phyloP scores from a whole-genome alignment of 176 grass and related monocot species.

The Leersia perrieri region DNA sequence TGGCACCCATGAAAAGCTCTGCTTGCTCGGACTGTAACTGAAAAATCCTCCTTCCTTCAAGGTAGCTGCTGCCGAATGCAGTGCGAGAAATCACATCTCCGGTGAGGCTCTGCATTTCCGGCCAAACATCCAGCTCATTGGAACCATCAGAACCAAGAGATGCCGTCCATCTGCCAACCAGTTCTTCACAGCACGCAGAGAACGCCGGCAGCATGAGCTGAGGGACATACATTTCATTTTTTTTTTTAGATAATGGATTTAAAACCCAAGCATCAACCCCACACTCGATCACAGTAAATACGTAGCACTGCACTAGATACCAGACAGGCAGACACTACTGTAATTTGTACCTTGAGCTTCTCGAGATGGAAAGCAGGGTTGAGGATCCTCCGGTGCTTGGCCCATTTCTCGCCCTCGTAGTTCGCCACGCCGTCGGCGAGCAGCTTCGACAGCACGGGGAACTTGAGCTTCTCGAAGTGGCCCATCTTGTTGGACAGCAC shows the following conservation, averaged over 20 bases:
- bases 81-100: constrained; percentile 72
- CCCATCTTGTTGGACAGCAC: constrained; percentile 54
- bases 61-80: constrained; percentile 66
- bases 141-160: constrained; percentile 11
- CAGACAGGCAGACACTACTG: no score
- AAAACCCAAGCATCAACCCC: no score
- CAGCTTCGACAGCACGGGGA: constrained; percentile 8
- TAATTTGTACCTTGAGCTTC: constrained; percentile 44
- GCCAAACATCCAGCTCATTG: constrained; percentile 55
- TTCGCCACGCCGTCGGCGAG: constrained; percentile 3
- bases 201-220: constrained; percentile 60
- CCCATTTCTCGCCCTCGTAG: constrained; percentile 45
- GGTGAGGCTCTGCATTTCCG: constrained; percentile 55
- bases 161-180: constrained; percentile 41
- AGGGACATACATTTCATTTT: no score
- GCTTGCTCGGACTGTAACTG: constrained; percentile 44
- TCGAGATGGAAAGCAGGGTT: constrained; percentile 46
- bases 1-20: not conserved
- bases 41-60: constrained; percentile 67
- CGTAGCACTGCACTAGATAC: no score
- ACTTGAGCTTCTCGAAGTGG: constrained; percentile 42
- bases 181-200: constrained; percentile 47
- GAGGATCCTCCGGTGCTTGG: constrained; percentile 45
- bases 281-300: no score
- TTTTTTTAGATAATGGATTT: no score